phyloP scores from a whole-genome alignment of 805 yeast genomes.

The Sugiyamaella valdiviana region DNA sequence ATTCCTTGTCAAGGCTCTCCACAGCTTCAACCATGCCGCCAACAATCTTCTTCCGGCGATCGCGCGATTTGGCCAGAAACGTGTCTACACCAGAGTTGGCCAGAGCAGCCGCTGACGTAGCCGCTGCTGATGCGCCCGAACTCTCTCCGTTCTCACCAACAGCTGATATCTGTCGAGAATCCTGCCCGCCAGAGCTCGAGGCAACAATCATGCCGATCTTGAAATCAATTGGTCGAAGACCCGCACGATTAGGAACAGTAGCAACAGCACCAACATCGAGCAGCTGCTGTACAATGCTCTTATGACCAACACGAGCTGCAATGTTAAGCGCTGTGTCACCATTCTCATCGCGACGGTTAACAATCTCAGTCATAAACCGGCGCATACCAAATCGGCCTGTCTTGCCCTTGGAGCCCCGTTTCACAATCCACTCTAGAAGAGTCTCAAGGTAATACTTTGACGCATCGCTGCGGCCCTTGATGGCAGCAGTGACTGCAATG shows the following conservation, averaged over 20 bases:
- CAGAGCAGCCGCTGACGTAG: neutral
- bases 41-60: conserved; percentile 39
- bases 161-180: neutral
- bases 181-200: neutral
- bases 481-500: conserved; percentile 72
- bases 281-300: conserved; percentile 70
- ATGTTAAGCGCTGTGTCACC: conserved; percentile 95
- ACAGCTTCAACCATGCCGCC: conserved; percentile 49
- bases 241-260: conserved; percentile 71
- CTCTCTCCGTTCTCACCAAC: neutral
- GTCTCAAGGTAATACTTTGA: conserved; percentile 68
- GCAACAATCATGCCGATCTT: conserved; percentile 43
- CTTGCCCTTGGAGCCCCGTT: conserved; percentile 41
- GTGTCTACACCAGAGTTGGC: neutral
- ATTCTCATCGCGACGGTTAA: conserved; percentile 84
- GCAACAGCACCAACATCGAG: conserved; percentile 86
- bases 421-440: conserved; percentile 71
- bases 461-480: conserved; percentile 66
- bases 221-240: conserved; percentile 80
- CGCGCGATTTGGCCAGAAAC: conserved; percentile 10
- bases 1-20: conserved; percentile 48
- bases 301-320: conserved; percentile 82
- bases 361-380: conserved; percentile 58
- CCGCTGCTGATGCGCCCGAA: neutral
- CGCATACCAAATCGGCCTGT: conserved; percentile 45